phyloP scores from a whole-genome alignment of 2,329 filamentous ascomycete species.

The Calcarisporium arbuscula region DNA sequence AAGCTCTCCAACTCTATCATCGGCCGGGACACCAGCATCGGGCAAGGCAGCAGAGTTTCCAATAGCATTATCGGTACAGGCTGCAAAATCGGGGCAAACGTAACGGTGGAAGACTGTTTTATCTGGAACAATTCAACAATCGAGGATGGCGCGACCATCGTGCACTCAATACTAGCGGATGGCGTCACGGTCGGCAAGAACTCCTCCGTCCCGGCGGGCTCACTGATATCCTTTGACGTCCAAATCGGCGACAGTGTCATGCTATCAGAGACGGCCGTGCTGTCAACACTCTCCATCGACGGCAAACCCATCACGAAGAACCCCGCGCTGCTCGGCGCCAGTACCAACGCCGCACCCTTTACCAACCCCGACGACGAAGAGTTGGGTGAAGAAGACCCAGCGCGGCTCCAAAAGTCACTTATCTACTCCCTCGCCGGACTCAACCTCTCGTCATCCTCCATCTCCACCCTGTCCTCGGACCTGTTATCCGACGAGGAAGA shows the following conservation, averaged over 20 bases:
- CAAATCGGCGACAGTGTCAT: conserved; percentile 57
- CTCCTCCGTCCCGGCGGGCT: conserved; percentile 63
- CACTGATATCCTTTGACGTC: conserved; percentile 74
- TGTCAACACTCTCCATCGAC: conserved; percentile 30
- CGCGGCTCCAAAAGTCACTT: conserved; percentile 47
- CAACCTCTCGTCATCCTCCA: conserved; percentile 47
- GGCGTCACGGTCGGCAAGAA: conserved; percentile 64
- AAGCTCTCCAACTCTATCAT: conserved; percentile 67
- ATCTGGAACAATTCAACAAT: conserved; percentile 83
- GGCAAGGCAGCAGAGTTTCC: conserved; percentile 60
- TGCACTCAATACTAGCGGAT: conserved; percentile 70
- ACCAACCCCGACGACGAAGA: conserved; percentile 42
- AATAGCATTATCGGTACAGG: conserved; percentile 77
- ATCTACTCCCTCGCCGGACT: conserved; percentile 47
- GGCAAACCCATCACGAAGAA: conserved; percentile 34
- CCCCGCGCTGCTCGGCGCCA: conserved; percentile 38
- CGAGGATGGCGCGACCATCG: conserved; percentile 65
- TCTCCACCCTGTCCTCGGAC: conserved; percentile 58
- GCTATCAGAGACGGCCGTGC: conserved; percentile 27
- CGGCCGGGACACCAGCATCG: conserved; percentile 70
- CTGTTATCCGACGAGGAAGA: conserved; percentile 60
- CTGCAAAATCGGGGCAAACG: conserved; percentile 82
- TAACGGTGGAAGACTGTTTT: conserved; percentile 70
- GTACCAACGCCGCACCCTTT: conserved; percentile 45
- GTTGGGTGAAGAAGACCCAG: conserved; percentile 42